Evolutionary conservation across 129 eudicot genomes (phyloP).

Genomic region (Lonicera japonica): DNA sequence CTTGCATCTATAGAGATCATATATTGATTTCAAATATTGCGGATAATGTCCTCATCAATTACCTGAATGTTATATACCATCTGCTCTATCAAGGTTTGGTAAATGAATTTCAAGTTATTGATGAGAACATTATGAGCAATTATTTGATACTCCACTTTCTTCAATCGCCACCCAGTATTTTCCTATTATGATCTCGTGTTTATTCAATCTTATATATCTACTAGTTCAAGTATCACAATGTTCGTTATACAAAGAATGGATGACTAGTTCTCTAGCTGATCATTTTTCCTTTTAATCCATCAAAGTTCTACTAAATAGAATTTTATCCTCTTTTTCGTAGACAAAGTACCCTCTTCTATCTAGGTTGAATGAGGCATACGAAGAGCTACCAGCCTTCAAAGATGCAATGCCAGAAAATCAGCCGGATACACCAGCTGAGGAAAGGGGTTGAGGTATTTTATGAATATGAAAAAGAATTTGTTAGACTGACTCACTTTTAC

Average conservation of each 20-base stretch:
- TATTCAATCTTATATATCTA: not conserved
- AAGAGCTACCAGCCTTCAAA: slow-evolving; percentile 56
- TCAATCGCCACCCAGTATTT: too few species aligned
- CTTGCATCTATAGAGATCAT: not conserved
- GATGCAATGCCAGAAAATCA: slow-evolving; percentile 78
- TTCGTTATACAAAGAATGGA: too few species aligned
- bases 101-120: too few species aligned
- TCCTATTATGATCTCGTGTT: not conserved
- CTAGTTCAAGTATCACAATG: not conserved
- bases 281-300: too few species aligned
- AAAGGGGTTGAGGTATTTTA: not conserved
- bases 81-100: not conserved
- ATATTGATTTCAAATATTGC: not conserved
- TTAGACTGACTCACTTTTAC: too few species aligned
- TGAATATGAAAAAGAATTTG: too few species aligned
- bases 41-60: not conserved
- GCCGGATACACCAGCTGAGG: slow-evolving; percentile 54
- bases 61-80: too few species aligned
- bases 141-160: too few species aligned
- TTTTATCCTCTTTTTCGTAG: slow-evolving; percentile 22
- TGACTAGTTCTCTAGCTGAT: too few species aligned
- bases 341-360: slow-evolving; percentile 50
- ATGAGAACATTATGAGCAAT: too few species aligned
- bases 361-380: slow-evolving; percentile 56
- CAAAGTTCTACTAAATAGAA: too few species aligned